phyloP scores from a whole-genome alignment of 371 early-diverging fungal genomes.

The Lichtheimia hyalospora region DNA sequence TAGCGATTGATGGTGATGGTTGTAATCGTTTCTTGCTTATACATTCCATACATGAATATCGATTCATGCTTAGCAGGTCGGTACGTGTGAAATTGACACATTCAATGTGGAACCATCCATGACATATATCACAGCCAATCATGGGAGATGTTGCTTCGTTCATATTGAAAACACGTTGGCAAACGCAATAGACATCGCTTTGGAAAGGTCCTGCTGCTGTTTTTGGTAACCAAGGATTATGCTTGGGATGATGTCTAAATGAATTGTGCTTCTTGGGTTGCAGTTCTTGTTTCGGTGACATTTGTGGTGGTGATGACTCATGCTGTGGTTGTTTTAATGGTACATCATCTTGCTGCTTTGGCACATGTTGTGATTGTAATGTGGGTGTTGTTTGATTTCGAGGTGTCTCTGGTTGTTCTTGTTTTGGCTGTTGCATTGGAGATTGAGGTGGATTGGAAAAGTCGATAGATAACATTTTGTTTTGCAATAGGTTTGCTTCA shows the following conservation, averaged over 20 bases:
- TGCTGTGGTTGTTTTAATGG: not conserved
- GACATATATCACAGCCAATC: slow-evolving; percentile 62
- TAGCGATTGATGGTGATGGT: no score
- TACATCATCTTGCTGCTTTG: no score
- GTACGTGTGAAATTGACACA: slow-evolving; percentile 42
- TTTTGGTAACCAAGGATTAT: slow-evolving; percentile 1
- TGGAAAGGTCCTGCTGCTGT: slow-evolving; percentile 21
- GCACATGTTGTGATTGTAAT: not conserved
- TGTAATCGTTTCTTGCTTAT: not conserved
- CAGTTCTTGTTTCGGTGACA: no score
- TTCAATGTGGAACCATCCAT: slow-evolving; percentile 57
- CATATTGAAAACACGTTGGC: slow-evolving; percentile 20
- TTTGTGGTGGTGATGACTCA: not conserved
- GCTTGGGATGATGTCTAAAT: no score
- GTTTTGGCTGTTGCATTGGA: no score
- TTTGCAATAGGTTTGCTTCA: slow-evolving; percentile 44
- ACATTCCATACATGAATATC: slow-evolving; percentile 22
- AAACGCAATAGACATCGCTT: slow-evolving; percentile 33
- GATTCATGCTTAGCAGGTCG: slow-evolving; percentile 21
- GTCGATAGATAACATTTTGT: slow-evolving; percentile 25
- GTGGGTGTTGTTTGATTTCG: slow-evolving; percentile 11
- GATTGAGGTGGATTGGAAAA: no score
- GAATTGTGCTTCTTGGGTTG: no score
- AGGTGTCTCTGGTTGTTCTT: no score
- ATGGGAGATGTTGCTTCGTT: slow-evolving; percentile 33